A percentile compares a stretch with the other conserved stretches of the same genome.
phyloP scores from a whole-genome alignment of 2,329 filamentous ascomycete species.

The Ceratocystis colombiana region DNA sequence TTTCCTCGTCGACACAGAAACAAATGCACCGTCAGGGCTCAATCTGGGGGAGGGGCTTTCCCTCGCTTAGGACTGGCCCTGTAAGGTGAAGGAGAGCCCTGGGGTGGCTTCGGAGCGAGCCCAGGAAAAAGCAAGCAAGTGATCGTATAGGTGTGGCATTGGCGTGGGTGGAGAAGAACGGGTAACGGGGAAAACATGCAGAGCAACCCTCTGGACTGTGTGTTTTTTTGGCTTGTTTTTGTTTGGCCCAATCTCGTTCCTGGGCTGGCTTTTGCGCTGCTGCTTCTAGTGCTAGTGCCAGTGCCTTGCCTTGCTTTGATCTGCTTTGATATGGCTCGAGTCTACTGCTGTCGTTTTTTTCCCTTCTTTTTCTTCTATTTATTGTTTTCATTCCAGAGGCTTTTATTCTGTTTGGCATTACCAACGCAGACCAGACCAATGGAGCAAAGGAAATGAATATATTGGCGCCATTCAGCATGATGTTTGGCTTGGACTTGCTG shows the following conservation, averaged over 20 bases:
- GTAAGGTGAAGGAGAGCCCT: neutral
- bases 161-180: neutral
- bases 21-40: too few relatives aligned
- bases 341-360: neutral
- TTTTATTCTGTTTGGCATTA: too few relatives aligned
- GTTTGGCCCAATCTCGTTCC: neutral
- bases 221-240: neutral
- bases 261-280: too few relatives aligned
- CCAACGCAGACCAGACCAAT: too few relatives aligned
- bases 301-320: neutral
- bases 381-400: neutral
- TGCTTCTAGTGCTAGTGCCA: neutral
- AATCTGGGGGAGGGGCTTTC: neutral
- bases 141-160: neutral
- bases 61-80: too few relatives aligned
- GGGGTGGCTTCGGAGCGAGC: neutral
- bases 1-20: too few relatives aligned
- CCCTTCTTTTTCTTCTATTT: neutral
- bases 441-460: neutral
- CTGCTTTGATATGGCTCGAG: neutral
- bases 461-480: neutral
- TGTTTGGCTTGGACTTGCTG: neutral
- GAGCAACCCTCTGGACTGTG: neutral
- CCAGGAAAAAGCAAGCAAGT: neutral
- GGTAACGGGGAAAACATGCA: neutral